phyloP scores from a whole-genome alignment of 208 protist genomes.

The Wallacemonas sp. region DNA sequence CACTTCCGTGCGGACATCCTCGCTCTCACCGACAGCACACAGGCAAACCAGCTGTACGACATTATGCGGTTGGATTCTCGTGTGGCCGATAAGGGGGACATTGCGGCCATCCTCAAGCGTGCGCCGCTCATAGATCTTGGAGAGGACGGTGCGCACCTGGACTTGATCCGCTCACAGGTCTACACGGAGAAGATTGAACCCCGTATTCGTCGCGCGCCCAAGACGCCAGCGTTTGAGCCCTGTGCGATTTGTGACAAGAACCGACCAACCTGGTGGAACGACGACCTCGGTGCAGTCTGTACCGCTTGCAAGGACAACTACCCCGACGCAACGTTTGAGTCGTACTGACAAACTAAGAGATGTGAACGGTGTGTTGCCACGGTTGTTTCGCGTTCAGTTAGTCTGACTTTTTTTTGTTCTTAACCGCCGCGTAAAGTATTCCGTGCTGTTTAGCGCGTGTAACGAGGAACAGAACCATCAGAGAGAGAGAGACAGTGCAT shows the following conservation, averaged over 20 bases:
- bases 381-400: background rate
- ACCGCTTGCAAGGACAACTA: conserved; percentile 49
- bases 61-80: conserved; percentile 84
- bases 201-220: conserved; percentile 74
- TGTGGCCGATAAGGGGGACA: conserved; percentile 47
- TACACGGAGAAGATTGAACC: conserved; percentile 73
- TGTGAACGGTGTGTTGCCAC: background rate
- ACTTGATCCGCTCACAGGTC: conserved; percentile 60
- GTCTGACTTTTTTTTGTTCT: too few relatives aligned
- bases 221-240: conserved; percentile 81
- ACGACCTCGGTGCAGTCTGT: conserved; percentile 76
- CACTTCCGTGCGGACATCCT: conserved; percentile 80
- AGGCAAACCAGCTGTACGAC: conserved; percentile 79
- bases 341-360: conserved; percentile 53
- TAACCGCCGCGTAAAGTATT: too few relatives aligned
- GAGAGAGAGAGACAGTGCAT: too few relatives aligned
- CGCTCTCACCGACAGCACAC: conserved; percentile 36
- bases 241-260: conserved; percentile 72
- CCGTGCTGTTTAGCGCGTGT: too few relatives aligned
- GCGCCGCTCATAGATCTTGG: conserved; percentile 70
- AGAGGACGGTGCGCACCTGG: conserved; percentile 44
- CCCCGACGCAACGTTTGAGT: conserved; percentile 41
- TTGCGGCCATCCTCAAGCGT: conserved; percentile 58
- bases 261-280: conserved; percentile 71
- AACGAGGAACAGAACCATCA: too few relatives aligned